Conservation (phyloP, 129 eudicot genomes). For the Lactuca sativa region DNA sequence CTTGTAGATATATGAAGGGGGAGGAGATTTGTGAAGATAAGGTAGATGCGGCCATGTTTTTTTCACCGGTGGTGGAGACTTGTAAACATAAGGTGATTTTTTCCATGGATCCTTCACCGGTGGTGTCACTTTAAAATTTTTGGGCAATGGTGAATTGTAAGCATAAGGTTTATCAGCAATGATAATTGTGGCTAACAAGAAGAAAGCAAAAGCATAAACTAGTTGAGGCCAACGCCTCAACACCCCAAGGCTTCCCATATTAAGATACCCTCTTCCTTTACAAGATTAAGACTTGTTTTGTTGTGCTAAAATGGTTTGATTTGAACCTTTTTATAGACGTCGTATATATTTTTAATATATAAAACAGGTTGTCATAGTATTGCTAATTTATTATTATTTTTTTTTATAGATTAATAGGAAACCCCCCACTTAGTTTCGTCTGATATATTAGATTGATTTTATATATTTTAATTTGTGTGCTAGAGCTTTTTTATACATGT, state of each 20-base stretch:
- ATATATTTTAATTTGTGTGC: not conserved
- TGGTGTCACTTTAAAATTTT: conserved; percentile 4
- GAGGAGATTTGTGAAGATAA: conserved; percentile 11
- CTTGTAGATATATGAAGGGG: not conserved
- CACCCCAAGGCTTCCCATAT: conserved; percentile 24
- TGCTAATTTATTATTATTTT: not conserved
- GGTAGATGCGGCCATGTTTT: conserved; percentile 26
- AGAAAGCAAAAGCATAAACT: conserved; percentile 19
- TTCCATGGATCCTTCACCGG: conserved; percentile 13
- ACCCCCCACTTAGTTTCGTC: not conserved
- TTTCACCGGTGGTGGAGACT: conserved; percentile 18
- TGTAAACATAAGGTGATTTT: conserved; percentile 8
- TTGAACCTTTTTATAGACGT: conserved; percentile 20
- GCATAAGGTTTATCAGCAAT: conserved; percentile 26
- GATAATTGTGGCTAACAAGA: conserved; percentile 18
- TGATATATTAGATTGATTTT: not conserved
- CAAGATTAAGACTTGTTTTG: not conserved
- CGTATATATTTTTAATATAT: not conserved
- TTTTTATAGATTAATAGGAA: not conserved
- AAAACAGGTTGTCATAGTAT: conserved; percentile 15
- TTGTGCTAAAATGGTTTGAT: not conserved
- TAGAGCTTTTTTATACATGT: not conserved
- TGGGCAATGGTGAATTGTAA: conserved; percentile 15
- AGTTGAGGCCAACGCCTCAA: conserved; percentile 33
- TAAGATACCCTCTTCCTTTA: not conserved